Evolutionary conservation across 2,329 filamentous ascomycete genomes (phyloP).

Genomic region (Trichoderma simmonsii): DNA sequence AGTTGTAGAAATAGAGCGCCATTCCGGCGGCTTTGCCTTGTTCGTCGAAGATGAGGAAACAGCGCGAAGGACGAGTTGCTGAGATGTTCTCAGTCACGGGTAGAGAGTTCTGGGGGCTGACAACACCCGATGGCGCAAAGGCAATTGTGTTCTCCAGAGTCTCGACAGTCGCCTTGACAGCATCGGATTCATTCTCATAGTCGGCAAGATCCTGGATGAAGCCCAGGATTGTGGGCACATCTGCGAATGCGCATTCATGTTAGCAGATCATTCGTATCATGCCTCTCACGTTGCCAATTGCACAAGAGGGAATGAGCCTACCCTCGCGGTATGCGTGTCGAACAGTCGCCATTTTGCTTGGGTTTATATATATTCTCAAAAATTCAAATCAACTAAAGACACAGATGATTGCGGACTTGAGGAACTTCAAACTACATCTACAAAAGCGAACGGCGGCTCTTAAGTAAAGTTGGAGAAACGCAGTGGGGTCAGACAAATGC

Average conservation of each 20-base stretch:
- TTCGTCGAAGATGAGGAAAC: conserved; percentile 61
- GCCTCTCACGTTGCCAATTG: neutral
- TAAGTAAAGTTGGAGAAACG: neutral
- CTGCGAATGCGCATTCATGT: conserved; percentile 42
- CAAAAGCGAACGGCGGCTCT: neutral
- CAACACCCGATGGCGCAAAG: conserved; percentile 59
- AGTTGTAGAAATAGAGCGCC: conserved; percentile 93
- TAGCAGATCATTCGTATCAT: neutral
- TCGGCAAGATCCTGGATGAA: conserved; percentile 83
- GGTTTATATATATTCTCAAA: neutral
- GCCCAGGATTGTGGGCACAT: conserved; percentile 74
- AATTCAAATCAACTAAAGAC: neutral
- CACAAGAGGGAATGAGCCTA: neutral
- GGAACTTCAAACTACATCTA: neutral
- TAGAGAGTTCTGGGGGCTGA: conserved; percentile 37
- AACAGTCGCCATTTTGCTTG: conserved; percentile 9
- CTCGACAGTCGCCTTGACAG: conserved; percentile 75
- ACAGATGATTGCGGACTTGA: neutral
- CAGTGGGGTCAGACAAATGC: neutral
- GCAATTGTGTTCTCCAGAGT: conserved; percentile 73
- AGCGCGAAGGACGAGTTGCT: conserved; percentile 65
- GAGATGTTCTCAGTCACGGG: conserved; percentile 54
- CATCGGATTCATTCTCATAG: conserved; percentile 75
- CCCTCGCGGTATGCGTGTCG: conserved; percentile 18
- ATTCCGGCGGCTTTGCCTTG: conserved; percentile 61